These are phyloP conservation scores for Tylopilus felleus DNA, from an alignment of 768 basidiomycete species.

Conservation along the genomic window DNA sequence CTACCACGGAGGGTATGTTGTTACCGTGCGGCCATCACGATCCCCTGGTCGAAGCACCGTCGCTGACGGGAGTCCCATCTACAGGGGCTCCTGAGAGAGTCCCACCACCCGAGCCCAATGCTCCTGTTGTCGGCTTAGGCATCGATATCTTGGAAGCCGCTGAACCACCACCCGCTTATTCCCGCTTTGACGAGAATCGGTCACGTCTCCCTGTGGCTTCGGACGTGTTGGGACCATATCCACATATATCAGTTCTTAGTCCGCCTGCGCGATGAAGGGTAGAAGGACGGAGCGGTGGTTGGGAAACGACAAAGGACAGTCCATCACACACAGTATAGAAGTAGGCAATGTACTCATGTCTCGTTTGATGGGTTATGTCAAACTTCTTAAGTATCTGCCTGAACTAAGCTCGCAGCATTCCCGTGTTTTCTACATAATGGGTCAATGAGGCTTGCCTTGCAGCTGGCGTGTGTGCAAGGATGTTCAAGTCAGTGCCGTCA, in stretches of 20 bases:
- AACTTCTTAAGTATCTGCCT: background rate
- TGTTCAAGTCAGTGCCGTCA: conserved; percentile 4
- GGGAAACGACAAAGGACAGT: background rate
- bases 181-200: conserved; percentile 22
- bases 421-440: background rate
- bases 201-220: conserved; percentile 6
- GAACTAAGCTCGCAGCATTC: background rate
- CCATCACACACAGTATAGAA: background rate
- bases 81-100: conserved; percentile 1
- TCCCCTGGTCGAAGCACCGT: conserved; percentile 3
- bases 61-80: conserved; percentile 15
- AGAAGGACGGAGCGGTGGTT: background rate
- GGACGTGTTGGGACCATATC: conserved; percentile 21
- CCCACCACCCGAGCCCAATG: background rate
- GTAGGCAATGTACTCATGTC: background rate
- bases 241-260: conserved; percentile 13
- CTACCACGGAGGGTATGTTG: background rate
- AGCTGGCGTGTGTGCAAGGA: too few relatives aligned
- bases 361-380: background rate
- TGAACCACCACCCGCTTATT: conserved; percentile 22
- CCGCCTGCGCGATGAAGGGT: background rate
- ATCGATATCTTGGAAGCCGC: conserved; percentile 1
- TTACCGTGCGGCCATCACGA: background rate
- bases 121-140: conserved; percentile 1
- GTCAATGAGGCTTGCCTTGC: background rate